phyloP scores from a whole-genome alignment of 2,329 filamentous ascomycete genomes.

The Pseudogymnoascus sp. region DNA sequence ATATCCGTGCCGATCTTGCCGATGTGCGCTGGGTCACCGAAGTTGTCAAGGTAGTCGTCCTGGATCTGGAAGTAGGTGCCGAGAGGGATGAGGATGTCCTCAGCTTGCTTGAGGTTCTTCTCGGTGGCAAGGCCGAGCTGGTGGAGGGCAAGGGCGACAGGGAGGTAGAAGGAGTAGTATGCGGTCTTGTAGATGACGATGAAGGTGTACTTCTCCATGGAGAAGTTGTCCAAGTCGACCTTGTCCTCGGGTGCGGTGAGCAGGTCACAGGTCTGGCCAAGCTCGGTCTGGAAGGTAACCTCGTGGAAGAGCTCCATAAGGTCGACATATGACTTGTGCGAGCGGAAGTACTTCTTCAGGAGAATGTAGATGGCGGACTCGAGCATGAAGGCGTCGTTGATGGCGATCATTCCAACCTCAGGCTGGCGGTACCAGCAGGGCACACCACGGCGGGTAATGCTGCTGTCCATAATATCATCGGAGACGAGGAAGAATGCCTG shows the following conservation, averaged over 20 bases:
- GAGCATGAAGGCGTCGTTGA: slow-evolving; percentile 97
- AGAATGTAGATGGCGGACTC: slow-evolving; percentile 84
- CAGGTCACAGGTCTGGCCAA: slow-evolving; percentile 89
- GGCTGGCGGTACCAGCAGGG: slow-evolving; percentile 95
- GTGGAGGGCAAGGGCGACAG: slow-evolving; percentile 82
- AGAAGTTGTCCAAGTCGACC: slow-evolving; percentile 92
- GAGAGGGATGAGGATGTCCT: slow-evolving; percentile 90
- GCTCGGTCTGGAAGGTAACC: slow-evolving; percentile 84
- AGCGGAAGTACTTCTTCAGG: slow-evolving; percentile 87
- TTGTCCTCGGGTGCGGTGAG: slow-evolving; percentile 92
- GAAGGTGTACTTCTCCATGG: slow-evolving; percentile 89
- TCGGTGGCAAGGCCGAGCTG: slow-evolving; percentile 77
- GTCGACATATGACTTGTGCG: slow-evolving; percentile 80
- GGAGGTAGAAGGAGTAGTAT: slow-evolving; percentile 98
- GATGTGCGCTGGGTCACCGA: slow-evolving; percentile 82
- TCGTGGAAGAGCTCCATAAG: slow-evolving; percentile 96
- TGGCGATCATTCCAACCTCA: slow-evolving; percentile 87
- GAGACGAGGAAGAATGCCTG: slow-evolving; percentile 98
- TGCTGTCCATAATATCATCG: slow-evolving; percentile 97
- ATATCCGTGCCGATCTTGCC: slow-evolving; percentile 99
- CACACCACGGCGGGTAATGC: slow-evolving; percentile 86
- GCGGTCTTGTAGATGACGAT: slow-evolving; percentile 99
- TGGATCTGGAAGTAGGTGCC: slow-evolving; percentile 99
- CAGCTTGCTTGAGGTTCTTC: slow-evolving; percentile 79
- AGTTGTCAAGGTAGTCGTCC: slow-evolving; percentile 98